Evolutionary conservation across 106 monocot species (phyloP).

Genomic region (Dioscorea zingiberensis): DNA sequence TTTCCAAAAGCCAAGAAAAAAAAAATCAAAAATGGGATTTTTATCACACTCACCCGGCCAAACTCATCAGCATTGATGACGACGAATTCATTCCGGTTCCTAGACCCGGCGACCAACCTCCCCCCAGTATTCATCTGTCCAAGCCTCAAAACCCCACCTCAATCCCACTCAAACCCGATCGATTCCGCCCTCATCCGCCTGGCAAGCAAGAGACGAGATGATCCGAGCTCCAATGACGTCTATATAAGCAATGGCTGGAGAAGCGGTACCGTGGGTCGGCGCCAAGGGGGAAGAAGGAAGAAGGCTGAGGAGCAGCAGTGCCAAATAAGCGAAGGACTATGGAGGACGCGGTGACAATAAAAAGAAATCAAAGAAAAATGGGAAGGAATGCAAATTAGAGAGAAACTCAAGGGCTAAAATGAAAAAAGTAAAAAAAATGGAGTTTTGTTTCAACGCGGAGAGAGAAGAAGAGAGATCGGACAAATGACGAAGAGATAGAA

Average conservation of each 20-base stretch:
- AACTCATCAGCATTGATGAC: slow-evolving; percentile 66
- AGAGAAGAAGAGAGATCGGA: background rate
- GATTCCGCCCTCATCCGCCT: background rate
- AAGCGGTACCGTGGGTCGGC: background rate
- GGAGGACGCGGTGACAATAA: background rate
- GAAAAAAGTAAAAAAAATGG: background rate
- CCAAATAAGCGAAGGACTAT: background rate
- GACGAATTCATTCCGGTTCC: slow-evolving; percentile 60
- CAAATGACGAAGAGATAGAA: background rate
- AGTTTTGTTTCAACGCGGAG: too few relatives aligned
- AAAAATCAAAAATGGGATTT: background rate
- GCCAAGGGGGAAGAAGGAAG: background rate
- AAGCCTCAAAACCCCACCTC: background rate
- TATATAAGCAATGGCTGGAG: background rate
- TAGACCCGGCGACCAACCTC: slow-evolving; percentile 52
- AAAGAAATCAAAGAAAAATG: background rate
- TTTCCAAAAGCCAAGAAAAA: too few relatives aligned
- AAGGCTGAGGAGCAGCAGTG: background rate
- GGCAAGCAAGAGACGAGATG: background rate
- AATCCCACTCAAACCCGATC: background rate
- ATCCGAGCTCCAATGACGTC: background rate
- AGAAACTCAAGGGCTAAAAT: background rate
- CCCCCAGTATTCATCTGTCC: slow-evolving; percentile 39
- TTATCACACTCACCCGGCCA: slow-evolving; percentile 27
- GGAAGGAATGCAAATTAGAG: background rate